Conservation (phyloP, 2,329 filamentous ascomycete species). For the Venturia aucupariae region DNA sequence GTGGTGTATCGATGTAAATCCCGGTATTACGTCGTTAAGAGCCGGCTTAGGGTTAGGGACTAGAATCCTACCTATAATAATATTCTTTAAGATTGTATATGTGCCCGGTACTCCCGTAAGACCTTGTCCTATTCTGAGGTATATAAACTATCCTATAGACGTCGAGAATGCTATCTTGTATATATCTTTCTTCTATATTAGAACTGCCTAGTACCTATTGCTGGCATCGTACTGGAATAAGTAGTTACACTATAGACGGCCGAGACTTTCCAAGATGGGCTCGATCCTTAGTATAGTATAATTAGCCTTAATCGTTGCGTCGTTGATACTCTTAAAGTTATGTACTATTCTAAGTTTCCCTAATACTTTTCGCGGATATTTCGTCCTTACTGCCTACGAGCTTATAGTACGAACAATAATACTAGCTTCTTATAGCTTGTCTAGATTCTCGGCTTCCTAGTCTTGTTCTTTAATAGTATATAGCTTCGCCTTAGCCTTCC, state of each 20-base stretch:
- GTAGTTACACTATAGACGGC: not conserved
- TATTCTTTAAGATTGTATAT: not conserved
- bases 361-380: not conserved
- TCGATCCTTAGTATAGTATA: not conserved
- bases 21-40: not conserved
- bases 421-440: not conserved
- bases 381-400: not conserved
- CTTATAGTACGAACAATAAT: not conserved
- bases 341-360: not conserved
- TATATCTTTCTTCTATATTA: not conserved
- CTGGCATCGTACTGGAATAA: not conserved
- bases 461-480: not conserved
- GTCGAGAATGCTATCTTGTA: not conserved
- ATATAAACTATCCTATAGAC: not conserved
- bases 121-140: not conserved
- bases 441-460: not conserved
- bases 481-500: not conserved
- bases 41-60: not conserved
- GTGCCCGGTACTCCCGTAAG: not conserved
- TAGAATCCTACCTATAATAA: not conserved
- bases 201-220: not conserved
- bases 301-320: not conserved
- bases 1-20: too few relatives aligned
- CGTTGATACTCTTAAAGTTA: not conserved
- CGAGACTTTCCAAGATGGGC: not conserved